Evolutionary conservation across 176 grass and related monocot genomes (phyloP).

Genomic region (Avena eriantha): DNA sequence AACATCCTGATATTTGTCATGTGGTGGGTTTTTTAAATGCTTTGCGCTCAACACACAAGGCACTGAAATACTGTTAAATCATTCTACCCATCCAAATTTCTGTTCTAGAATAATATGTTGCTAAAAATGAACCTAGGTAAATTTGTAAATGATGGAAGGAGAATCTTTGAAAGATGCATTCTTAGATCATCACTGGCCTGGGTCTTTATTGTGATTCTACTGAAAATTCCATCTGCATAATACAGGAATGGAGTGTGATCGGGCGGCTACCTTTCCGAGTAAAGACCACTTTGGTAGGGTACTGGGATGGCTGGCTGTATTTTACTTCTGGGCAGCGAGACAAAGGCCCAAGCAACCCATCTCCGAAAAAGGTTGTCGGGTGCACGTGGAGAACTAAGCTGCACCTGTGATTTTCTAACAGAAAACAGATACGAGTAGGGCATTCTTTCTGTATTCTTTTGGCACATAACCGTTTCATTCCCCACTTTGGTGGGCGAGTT

Average conservation of each 20-base stretch:
- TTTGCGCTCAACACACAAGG: conserved; percentile 9
- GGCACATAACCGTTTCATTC: conserved; percentile 2
- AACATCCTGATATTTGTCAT: conserved; percentile 12
- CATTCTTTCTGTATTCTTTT: conserved; percentile 40
- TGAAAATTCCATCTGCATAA: conserved; percentile 43
- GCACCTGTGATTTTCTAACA: conserved; percentile 48
- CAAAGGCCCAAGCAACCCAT: conserved; percentile 79
- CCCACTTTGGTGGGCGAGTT: neutral
- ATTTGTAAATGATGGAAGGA: neutral
- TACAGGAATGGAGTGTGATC: conserved; percentile 87
- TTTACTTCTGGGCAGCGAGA: conserved; percentile 95
- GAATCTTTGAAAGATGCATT: neutral
- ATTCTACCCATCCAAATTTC: neutral
- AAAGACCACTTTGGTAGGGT: conserved; percentile 96
- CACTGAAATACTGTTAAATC: neutral
- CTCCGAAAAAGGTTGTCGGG: conserved; percentile 86
- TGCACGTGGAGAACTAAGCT: conserved; percentile 90
- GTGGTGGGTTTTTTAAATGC: neutral
- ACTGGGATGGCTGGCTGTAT: conserved; percentile 92
- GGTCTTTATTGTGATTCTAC: neutral
- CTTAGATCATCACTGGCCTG: neutral
- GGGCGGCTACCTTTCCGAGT: conserved; percentile 91
- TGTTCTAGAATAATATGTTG: neutral
- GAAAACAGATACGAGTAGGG: conserved; percentile 18
- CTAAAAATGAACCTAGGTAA: neutral